Base-by-base conservation (phyloP, 1,139 yeast genomes). In the Yamadazyma sp. region DNA sequence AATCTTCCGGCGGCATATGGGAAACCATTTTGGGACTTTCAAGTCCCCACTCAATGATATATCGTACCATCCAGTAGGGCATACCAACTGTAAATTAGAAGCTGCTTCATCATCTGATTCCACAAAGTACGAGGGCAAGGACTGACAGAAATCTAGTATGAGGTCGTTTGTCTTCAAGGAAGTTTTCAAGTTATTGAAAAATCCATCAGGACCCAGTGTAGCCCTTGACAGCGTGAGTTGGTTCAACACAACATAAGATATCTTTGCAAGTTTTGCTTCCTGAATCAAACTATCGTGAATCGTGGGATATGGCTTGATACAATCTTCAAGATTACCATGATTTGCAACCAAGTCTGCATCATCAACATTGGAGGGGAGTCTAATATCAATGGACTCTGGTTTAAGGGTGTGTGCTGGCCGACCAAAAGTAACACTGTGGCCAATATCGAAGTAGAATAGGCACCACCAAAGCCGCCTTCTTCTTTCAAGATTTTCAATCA, bases 401-500 rank as follows among this genome's bases (percentile, higher is more conserved):
- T 14, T 23, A 12, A 41, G 39, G 9, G 33, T 34, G n/a, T 18
- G 33, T 11, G 23, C 11, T 2, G 47, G 47, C 18, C 47, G 24
- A 4, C 46, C 46, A 2, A 44, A 38, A 5, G 47, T 44, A 3
- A 42, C 31, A 22, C 41, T 31, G 30, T 39, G 43, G 8, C 44
- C 46, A 6, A 42, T 31, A 33, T 42, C 47, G 7, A 44, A 40
- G 11, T 33, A 33, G 17, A 24, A 40, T 10, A 44, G 29, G n/a
- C 42, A 36, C 47, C 47, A 44, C 33, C 35, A 44, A 16, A 42
- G 28, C 16, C 47, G 31, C 32, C 41, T 31, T 27, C 47, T 28
- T 31, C 42, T 28, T 27, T 44, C 47, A 14, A 40, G 29, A 23
- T 27, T 34, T n/a, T 27, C 26, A 7, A 20, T 3, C 12, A 36